A percentile compares a stretch with the other conserved stretches of the same genome.
phyloP scores from a whole-genome alignment of 768 basidiomycete genomes.

The Nidularia pulvinata region DNA sequence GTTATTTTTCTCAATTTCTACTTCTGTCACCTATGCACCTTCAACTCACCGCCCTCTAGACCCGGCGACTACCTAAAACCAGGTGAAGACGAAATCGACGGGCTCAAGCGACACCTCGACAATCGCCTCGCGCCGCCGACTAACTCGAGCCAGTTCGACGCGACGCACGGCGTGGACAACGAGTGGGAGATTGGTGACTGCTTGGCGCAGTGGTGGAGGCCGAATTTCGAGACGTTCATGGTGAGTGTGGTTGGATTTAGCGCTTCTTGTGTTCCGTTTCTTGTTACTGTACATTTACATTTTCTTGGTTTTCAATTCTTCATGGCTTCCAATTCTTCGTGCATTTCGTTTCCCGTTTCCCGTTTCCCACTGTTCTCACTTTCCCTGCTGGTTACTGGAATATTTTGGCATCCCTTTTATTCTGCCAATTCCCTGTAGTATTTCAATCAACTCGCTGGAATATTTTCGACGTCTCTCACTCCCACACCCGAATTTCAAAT shows the following conservation, averaged over 20 bases:
- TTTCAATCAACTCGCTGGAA: no score
- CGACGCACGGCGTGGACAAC: constrained; percentile 74
- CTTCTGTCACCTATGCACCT: constrained; percentile 1
- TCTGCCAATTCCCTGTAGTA: no score
- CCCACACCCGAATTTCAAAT: no score
- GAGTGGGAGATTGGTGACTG: constrained; percentile 98
- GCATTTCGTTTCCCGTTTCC: no score
- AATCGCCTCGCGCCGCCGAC: constrained; percentile 83
- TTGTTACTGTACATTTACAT: no score
- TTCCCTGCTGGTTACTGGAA: no score
- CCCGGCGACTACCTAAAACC: constrained; percentile 99
- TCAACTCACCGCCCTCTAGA: constrained; percentile 31
- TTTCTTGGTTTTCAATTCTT: no score
- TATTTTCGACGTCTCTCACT: no score
- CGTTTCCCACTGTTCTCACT: no score
- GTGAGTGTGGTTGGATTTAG: constrained; percentile 42
- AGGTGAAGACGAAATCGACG: constrained; percentile 90
- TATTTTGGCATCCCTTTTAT: no score
- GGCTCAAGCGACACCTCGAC: constrained; percentile 87
- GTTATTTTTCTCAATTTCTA: not conserved
- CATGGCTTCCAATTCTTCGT: no score
- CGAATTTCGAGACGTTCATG: constrained; percentile 99
- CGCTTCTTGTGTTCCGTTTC: no score
- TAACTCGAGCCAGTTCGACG: constrained; percentile 71
- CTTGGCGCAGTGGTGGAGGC: constrained; percentile 98